Evolutionary conservation across 106 monocot species (phyloP).

Genomic region (Iris macrosiphon): DNA sequence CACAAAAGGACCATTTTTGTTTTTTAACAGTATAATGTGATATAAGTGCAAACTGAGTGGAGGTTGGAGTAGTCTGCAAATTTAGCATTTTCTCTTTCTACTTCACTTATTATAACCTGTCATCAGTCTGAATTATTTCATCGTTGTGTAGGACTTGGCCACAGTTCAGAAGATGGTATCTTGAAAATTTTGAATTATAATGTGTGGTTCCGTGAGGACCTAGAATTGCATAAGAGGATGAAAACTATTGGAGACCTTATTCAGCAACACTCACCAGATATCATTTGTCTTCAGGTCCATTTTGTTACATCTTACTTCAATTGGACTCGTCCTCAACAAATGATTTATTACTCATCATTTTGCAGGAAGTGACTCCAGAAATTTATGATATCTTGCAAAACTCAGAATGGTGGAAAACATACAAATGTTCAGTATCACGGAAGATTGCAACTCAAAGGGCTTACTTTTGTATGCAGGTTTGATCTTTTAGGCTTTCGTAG

Average conservation of each 20-base stretch:
- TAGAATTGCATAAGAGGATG: slow-evolving; percentile 78
- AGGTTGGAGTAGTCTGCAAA: not conserved
- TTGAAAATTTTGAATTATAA: slow-evolving; percentile 80
- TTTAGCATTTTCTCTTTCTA: not conserved
- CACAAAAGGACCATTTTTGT: not conserved
- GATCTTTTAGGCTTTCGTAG: not conserved
- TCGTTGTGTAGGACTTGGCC: not conserved
- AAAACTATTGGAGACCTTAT: slow-evolving; percentile 73
- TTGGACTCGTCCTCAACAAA: not conserved
- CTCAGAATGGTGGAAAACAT: slow-evolving; percentile 75
- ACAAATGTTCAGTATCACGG: slow-evolving; percentile 57
- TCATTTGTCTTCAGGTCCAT: slow-evolving; percentile 83
- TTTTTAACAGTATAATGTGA: too few species aligned
- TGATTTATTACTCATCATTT: not conserved
- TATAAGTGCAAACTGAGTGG: too few species aligned
- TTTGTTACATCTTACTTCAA: not conserved
- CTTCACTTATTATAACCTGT: not conserved
- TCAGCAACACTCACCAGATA: slow-evolving; percentile 55
- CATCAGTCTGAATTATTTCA: not conserved
- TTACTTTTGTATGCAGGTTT: slow-evolving; percentile 97
- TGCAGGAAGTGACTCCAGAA: slow-evolving; percentile 86
- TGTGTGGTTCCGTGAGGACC: slow-evolving; percentile 94
- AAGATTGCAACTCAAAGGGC: slow-evolving; percentile 26
- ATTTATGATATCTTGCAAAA: slow-evolving; percentile 67
- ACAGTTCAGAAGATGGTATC: not conserved